Evolutionary conservation across 108 stramenopile genomes (phyloP).

Genomic region (Nannochloropsis salina): DNA sequence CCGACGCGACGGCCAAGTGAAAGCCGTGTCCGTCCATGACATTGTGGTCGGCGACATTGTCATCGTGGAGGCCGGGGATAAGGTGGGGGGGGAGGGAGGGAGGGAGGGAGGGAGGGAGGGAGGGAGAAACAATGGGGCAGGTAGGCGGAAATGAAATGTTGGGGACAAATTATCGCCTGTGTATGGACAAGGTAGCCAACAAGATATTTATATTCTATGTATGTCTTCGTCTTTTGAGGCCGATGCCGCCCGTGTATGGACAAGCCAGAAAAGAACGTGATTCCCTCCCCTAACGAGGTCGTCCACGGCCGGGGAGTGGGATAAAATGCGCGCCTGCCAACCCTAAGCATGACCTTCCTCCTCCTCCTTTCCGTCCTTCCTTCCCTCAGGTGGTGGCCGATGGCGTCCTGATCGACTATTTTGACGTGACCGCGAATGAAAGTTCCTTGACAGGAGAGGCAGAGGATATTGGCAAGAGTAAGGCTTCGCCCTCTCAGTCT

Average conservation of each 20-base stretch:
- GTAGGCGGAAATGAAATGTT: background rate
- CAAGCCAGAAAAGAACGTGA: no score
- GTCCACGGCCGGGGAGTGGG: background rate
- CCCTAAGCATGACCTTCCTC: background rate
- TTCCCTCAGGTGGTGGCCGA: slow-evolving; percentile 69
- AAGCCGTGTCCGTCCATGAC: slow-evolving; percentile 37
- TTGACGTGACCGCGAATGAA: slow-evolving; percentile 83
- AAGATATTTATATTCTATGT: no score
- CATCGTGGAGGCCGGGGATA: slow-evolving; percentile 54
- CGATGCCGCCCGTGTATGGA: no score
- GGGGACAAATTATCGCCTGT: no score
- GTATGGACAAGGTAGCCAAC: no score
- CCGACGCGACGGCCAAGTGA: slow-evolving; percentile 44
- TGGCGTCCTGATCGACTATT: slow-evolving; percentile 73
- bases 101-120: slow-evolving; percentile 13
- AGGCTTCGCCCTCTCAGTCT: background rate
- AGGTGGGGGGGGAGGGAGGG: background rate
- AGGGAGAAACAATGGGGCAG: background rate
- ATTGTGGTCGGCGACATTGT: slow-evolving; percentile 59
- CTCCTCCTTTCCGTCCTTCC: background rate
- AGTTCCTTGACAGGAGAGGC: slow-evolving; percentile 87
- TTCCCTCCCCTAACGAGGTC: background rate
- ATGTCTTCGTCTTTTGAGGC: no score
- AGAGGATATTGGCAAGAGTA: slow-evolving; percentile 66
- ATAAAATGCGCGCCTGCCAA: background rate